Evolutionary conservation across 768 basidiomycete genomes (phyloP).

Genomic region (Suillus spraguei): DNA sequence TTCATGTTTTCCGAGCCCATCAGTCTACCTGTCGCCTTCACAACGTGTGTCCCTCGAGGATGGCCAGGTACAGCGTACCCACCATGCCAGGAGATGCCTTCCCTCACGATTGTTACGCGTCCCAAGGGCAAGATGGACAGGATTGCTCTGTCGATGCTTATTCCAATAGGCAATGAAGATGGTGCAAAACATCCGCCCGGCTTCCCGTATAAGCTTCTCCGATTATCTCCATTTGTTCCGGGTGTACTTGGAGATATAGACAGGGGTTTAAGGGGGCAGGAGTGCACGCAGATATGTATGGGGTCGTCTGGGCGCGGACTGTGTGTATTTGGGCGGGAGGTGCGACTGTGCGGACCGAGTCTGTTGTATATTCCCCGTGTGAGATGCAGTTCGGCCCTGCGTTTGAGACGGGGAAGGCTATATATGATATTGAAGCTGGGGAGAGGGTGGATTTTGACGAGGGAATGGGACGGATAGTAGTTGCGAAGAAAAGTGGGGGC

Average conservation of each 20-base stretch:
- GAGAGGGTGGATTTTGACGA: slow-evolving; percentile 34
- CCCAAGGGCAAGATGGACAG: slow-evolving; percentile 15
- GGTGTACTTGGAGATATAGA: background rate
- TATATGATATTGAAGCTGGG: slow-evolving; percentile 19
- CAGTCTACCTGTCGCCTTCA: slow-evolving; percentile 28
- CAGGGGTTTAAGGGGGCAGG: background rate
- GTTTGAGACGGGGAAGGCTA: slow-evolving; percentile 26
- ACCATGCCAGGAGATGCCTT: slow-evolving; percentile 7
- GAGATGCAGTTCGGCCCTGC: slow-evolving; percentile 33
- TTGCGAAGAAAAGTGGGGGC: slow-evolving; percentile 26
- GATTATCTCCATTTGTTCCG: slow-evolving; percentile 20
- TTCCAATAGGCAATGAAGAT: slow-evolving; percentile 18
- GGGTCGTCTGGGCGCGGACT: slow-evolving; percentile 33
- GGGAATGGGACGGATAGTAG: slow-evolving; percentile 34
- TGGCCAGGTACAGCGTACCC: background rate
- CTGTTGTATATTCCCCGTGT: slow-evolving; percentile 28
- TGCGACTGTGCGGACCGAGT: slow-evolving; percentile 26
- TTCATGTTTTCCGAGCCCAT: slow-evolving; percentile 31
- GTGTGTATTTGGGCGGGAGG: slow-evolving; percentile 26
- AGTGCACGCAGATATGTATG: slow-evolving; percentile 24
- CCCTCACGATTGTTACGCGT: slow-evolving; percentile 31
- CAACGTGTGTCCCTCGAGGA: slow-evolving; percentile 24
- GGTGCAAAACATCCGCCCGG: background rate
- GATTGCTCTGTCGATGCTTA: slow-evolving; percentile 28
- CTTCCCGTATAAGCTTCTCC: slow-evolving; percentile 26